These are phyloP conservation scores for Fragilaria radians DNA, from an alignment of 108 stramenopile species.

Conservation along the genomic window DNA sequence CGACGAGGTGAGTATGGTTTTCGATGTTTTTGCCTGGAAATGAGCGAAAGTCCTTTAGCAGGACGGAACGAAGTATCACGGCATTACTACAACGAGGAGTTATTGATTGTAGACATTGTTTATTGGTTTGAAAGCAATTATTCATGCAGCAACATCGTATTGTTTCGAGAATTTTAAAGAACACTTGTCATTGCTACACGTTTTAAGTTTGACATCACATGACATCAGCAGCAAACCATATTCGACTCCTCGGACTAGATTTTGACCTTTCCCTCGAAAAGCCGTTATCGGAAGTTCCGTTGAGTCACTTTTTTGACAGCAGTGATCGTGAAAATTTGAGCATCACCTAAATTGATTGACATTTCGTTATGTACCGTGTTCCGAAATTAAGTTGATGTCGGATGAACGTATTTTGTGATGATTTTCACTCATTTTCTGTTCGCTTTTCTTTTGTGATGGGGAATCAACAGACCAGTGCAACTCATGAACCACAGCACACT, in stretches of 20 bases:
- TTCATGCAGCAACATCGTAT: no score
- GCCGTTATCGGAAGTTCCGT: no score
- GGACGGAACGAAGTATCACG: no score
- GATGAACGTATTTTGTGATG: background rate
- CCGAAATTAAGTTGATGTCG: background rate
- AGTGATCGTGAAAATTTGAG: background rate
- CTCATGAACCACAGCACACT: constrained; percentile 30
- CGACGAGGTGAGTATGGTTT: constrained; percentile 46
- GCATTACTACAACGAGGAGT: no score
- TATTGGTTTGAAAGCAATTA: no score
- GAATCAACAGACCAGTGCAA: constrained; percentile 29
- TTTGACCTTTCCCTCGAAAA: background rate
- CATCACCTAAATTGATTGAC: background rate
- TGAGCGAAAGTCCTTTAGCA: no score
- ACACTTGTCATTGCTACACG: background rate
- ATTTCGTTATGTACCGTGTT: background rate
- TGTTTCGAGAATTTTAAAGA: no score
- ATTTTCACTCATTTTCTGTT: background rate
- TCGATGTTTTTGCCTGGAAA: background rate
- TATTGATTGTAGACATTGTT: no score
- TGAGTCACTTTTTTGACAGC: background rate
- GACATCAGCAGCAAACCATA: background rate
- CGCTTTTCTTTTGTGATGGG: constrained; percentile 15
- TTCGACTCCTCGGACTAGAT: background rate
- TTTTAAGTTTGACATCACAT: background rate